A percentile compares a stretch with the other conserved stretches of the same genome.
These are phyloP conservation scores for Chaetomium sp. DNA, from an alignment of 2,329 filamentous ascomycete genomes.

Conservation along the genomic window DNA sequence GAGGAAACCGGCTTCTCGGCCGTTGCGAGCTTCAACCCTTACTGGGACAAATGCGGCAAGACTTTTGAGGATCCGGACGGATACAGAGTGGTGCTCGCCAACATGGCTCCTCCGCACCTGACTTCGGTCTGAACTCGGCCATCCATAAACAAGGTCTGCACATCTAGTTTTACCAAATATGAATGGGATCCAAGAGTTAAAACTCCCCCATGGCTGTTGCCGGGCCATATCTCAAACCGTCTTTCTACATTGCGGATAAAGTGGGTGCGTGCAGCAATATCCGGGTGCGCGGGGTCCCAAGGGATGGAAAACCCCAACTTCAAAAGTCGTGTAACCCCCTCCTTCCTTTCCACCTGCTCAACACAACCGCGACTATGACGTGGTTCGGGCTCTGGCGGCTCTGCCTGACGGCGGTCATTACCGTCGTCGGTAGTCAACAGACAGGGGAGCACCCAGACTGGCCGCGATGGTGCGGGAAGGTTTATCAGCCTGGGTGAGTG, in stretches of 20 bases:
- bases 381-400: slow-evolving; percentile 26
- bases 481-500: slow-evolving; percentile 46
- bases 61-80: slow-evolving; percentile 51
- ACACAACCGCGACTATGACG: slow-evolving; percentile 25
- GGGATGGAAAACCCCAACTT: background rate
- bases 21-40: slow-evolving; percentile 47
- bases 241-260: slow-evolving; percentile 17
- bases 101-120: slow-evolving; percentile 31
- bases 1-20: slow-evolving; percentile 40
- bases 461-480: slow-evolving; percentile 53
- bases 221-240: background rate
- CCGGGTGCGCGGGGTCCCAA: slow-evolving; percentile 3
- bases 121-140: background rate
- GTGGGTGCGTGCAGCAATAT: slow-evolving; percentile 14
- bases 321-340: background rate
- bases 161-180: background rate
- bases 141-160: too few relatives aligned
- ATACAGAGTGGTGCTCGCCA: slow-evolving; percentile 47
- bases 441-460: slow-evolving; percentile 48
- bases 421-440: slow-evolving; percentile 33
- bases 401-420: slow-evolving; percentile 14
- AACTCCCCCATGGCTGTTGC: background rate
- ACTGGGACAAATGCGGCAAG: slow-evolving; percentile 49
- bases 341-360: background rate
- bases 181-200: background rate